Evolutionary conservation across 2,329 filamentous ascomycete species (phyloP).

Genomic region (Trichoderma sp.): DNA sequence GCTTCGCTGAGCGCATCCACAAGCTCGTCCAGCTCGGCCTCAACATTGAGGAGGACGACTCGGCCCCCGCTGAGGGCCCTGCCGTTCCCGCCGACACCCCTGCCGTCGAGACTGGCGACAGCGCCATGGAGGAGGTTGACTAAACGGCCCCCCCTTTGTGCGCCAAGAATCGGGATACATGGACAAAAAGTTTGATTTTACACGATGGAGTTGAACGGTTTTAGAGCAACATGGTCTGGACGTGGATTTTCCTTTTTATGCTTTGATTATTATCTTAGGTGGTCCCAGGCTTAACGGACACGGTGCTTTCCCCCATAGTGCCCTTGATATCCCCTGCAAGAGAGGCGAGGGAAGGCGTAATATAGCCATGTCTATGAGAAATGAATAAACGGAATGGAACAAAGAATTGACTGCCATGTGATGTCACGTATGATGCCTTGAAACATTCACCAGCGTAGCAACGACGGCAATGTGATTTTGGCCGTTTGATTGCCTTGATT

Average conservation of each 20-base stretch:
- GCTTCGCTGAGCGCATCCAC: slow-evolving; percentile 98
- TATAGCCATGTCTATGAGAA: slow-evolving; percentile 40
- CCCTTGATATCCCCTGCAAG: slow-evolving; percentile 25
- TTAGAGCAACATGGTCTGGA: slow-evolving; percentile 34
- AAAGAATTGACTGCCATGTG: not conserved
- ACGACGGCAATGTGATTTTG: fast-evolving
- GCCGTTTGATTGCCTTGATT: not conserved
- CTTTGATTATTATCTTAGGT: slow-evolving; percentile 28
- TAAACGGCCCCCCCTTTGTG: slow-evolving; percentile 48
- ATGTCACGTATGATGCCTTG: too few species aligned
- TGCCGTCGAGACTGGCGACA: slow-evolving; percentile 69
- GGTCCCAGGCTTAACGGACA: slow-evolving; percentile 27
- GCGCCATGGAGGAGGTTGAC: slow-evolving; percentile 99
- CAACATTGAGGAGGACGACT: slow-evolving; percentile 93
- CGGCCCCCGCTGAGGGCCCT: slow-evolving; percentile 58
- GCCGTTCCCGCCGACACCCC: slow-evolving; percentile 57
- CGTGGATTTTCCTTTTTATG: slow-evolving; percentile 31
- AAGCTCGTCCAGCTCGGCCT: slow-evolving; percentile 97
- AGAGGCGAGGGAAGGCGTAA: slow-evolving; percentile 35
- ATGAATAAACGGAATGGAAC: slow-evolving; percentile 31
- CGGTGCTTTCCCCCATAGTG: slow-evolving; percentile 35
- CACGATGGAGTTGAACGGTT: slow-evolving; percentile 42
- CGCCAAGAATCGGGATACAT: slow-evolving; percentile 36
- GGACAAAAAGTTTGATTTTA: slow-evolving; percentile 36
- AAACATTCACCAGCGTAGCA: fast-evolving